Base-by-base conservation (phyloP, 2,329 filamentous ascomycete species). In the Venturia carpophila region DNA sequence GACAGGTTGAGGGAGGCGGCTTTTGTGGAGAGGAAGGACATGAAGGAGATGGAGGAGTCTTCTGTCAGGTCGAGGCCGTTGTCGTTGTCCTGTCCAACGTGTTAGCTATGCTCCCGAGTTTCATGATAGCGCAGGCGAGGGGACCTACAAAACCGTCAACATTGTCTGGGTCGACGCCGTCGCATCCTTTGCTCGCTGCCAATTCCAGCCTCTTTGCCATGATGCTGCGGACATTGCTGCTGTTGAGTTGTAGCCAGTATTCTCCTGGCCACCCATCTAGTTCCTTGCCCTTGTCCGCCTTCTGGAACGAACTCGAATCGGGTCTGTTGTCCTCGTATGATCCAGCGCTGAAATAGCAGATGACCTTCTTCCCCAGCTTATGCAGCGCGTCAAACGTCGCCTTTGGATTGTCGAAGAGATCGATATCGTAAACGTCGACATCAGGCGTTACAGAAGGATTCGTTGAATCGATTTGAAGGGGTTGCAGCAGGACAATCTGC, bases 281-380 rank as follows among this genome's bases (percentile, higher is more conserved):
- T 7, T 75, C 73, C 3, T 79, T 79, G n/a, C 87, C 88, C 52
- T 85, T 72, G 68, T 89, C 87, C 0, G 75, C 72, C 1, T 77
- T 67, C 9, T 75, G 70, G 70, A 90, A 90, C 6, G 82, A 69
- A 41, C 70, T 71, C 21, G 80, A 79, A 71, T 91, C 88, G 0
- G 79, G 74, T 3, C 87, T 80, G 77, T 81, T 84, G 63, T 84
- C 72, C 73, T 91, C 88, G 69, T 83, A 89, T 9, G 84, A 87
- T 1, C 88, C 88, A 0, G 86, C 87, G 62, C 84, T 87, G 76
- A 91, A 91, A 75, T 91, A 91, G 77, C 88, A 91, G 3, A 64
- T 60, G 5, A 60, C 63, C 17, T 30, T 64, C 52, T 64, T 64
- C 6, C 45, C 45, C n/a, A 64, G 49, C 19, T 24, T 24, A 24